These are phyloP conservation scores for Gossypium trilobum DNA, from an alignment of 441 rosid species.

Conservation along the genomic window DNA sequence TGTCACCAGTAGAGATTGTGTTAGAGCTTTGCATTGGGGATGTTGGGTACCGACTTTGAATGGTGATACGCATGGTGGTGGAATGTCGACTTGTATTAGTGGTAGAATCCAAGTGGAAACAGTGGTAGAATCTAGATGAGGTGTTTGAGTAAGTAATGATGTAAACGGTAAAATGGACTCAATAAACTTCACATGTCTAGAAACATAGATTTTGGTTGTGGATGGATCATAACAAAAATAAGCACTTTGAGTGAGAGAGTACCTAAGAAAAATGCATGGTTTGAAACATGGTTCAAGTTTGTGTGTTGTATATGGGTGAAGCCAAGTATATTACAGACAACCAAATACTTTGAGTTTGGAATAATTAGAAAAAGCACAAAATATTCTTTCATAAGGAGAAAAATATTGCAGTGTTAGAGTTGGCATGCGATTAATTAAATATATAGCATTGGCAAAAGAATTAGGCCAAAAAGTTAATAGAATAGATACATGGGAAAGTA, in stretches of 20 bases:
- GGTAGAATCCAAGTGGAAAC: background rate
- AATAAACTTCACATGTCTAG: background rate
- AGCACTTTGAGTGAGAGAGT: background rate
- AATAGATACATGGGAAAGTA: background rate
- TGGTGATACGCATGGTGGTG: background rate
- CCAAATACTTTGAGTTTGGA: background rate
- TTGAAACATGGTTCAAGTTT: background rate
- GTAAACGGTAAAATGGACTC: background rate
- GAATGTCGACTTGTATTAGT: background rate
- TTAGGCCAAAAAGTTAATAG: background rate
- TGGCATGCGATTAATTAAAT: background rate
- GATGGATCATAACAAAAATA: background rate
- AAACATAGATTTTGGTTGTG: background rate
- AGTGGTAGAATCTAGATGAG: background rate
- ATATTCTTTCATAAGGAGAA: background rate
- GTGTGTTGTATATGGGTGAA: background rate
- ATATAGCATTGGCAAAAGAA: background rate
- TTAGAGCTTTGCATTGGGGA: background rate
- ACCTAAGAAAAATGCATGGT: background rate
- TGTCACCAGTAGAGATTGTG: background rate
- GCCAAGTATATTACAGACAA: background rate
- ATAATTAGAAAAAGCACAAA: background rate
- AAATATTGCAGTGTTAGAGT: background rate
- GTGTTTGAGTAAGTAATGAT: background rate
- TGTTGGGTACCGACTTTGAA: background rate